phyloP scores from a whole-genome alignment of 306 rosid genomes.

The Glycine soja region DNA sequence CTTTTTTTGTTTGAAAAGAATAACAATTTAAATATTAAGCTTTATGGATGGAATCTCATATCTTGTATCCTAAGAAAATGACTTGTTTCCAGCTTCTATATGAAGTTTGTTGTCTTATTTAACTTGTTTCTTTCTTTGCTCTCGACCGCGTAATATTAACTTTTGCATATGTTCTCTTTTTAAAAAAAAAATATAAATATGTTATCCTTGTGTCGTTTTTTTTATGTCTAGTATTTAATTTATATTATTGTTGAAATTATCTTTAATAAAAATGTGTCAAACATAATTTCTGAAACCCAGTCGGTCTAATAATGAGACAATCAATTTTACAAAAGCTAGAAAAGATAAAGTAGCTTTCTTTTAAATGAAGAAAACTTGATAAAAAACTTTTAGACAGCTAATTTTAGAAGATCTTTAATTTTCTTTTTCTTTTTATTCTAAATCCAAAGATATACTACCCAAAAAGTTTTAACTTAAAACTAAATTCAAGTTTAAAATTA shows the following conservation, averaged over 20 bases:
- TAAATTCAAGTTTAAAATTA: too few relatives aligned
- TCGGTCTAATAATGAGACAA: too few relatives aligned
- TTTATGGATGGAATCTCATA: slow-evolving; percentile 5
- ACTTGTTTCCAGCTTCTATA: background rate
- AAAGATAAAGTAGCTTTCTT: background rate
- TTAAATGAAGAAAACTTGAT: background rate
- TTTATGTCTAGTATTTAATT: background rate
- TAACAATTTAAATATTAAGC: background rate
- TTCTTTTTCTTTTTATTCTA: background rate
- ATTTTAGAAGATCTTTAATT: background rate
- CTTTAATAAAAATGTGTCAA: background rate
- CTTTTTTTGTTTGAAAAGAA: background rate
- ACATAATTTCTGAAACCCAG: too few relatives aligned
- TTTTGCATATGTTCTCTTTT: background rate
- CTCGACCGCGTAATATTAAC: background rate
- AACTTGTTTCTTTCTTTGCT: slow-evolving; percentile 1
- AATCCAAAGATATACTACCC: too few relatives aligned
- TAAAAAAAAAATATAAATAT: background rate
- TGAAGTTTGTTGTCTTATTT: slow-evolving; percentile 11
- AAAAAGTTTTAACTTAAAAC: too few relatives aligned
- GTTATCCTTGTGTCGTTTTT: background rate
- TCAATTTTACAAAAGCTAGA: background rate
- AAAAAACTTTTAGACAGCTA: background rate
- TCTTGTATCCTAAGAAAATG: slow-evolving; percentile 10
- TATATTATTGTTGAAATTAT: background rate